A percentile compares a stretch with the other conserved stretches of the same genome.
These are phyloP conservation scores for Aspergillus sp. DNA, from an alignment of 2,329 filamentous ascomycete genomes.

Conservation along the genomic window DNA sequence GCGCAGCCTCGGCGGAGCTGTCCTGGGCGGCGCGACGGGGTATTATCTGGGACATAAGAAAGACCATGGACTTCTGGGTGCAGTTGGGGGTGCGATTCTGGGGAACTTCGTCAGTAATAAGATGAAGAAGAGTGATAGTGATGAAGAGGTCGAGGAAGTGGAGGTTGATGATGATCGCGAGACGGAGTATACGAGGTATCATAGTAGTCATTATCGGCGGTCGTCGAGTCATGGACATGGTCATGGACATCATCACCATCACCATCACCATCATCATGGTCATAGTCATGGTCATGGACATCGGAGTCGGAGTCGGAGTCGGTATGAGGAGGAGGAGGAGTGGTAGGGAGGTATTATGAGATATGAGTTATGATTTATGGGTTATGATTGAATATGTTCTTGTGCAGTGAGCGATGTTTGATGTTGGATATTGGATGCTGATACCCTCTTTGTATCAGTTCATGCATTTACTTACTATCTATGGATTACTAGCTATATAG, in stretches of 20 bases:
- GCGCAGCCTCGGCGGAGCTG: constrained; percentile 58
- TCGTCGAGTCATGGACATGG: constrained; percentile 18
- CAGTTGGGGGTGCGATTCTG: constrained; percentile 58
- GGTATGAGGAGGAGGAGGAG: constrained; percentile 21
- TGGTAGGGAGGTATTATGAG: constrained; percentile 1
- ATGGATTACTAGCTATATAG: too few species aligned
- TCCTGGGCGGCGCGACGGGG: constrained; percentile 60
- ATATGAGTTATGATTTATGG: neutral
- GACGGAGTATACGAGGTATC: constrained; percentile 20
- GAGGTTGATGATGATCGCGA: constrained; percentile 6
- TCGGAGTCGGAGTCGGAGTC: constrained; percentile 23
- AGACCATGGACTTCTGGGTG: constrained; percentile 59
- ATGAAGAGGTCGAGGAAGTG: constrained; percentile 30
- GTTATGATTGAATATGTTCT: neutral
- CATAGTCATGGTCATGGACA: constrained; percentile 23
- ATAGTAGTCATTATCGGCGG: constrained; percentile 14
- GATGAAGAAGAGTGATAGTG: constrained; percentile 43
- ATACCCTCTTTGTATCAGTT: too few species aligned
- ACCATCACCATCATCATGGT: constrained; percentile 17
- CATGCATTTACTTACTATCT: too few species aligned
- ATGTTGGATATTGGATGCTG: too few species aligned
- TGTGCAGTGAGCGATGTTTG: too few species aligned
- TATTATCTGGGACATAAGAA: constrained; percentile 59
- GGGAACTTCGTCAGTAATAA: constrained; percentile 59
- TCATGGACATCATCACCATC: constrained; percentile 22